Evolutionary conservation across 2,329 filamentous ascomycete species (phyloP).

Genomic region (Ceratocystis destructans): DNA sequence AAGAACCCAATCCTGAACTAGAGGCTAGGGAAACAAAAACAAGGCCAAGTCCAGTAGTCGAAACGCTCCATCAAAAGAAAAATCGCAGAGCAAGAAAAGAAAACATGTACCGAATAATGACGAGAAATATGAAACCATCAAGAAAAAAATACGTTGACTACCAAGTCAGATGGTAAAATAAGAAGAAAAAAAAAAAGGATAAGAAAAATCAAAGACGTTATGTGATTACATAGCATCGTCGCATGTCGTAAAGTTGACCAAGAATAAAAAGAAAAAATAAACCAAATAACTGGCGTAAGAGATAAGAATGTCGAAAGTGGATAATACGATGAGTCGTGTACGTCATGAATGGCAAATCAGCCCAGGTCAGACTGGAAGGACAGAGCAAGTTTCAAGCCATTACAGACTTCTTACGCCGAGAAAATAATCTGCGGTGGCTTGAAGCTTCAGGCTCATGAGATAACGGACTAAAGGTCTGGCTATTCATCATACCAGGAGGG

Average conservation of each 20-base stretch:
- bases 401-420: slow-evolving; percentile 16
- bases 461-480: neutral
- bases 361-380: neutral
- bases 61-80: neutral
- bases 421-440: slow-evolving; percentile 20
- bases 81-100: neutral
- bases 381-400: slow-evolving; percentile 3
- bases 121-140: neutral
- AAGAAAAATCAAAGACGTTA: neutral
- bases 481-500: slow-evolving; percentile 26
- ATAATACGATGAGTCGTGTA: slow-evolving; percentile 8
- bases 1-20: neutral
- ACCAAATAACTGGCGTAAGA: slow-evolving; percentile 1
- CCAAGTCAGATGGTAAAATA: neutral
- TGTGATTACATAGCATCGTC: slow-evolving; percentile 6
- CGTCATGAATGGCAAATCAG: neutral
- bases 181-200: neutral
- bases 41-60: neutral
- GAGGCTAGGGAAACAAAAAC: neutral
- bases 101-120: neutral
- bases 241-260: slow-evolving; percentile 6
- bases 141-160: neutral
- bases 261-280: slow-evolving; percentile 5
- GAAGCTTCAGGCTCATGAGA: slow-evolving; percentile 10
- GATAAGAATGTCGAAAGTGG: slow-evolving; percentile 3